These are phyloP conservation scores for Pseudocercospora musae DNA, from an alignment of 2,329 filamentous ascomycete species.

Conservation along the genomic window DNA sequence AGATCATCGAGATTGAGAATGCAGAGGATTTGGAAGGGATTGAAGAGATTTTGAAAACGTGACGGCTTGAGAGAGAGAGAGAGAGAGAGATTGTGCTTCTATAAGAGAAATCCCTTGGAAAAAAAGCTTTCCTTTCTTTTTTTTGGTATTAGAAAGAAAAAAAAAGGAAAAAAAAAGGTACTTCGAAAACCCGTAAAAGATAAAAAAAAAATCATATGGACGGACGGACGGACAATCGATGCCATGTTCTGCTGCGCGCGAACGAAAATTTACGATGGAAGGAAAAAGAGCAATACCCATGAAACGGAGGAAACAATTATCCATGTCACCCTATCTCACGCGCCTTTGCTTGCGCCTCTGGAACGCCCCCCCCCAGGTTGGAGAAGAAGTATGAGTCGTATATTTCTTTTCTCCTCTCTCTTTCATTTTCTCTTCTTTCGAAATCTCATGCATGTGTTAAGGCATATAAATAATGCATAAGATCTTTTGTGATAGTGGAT, in stretches of 20 bases:
- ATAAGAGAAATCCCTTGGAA: too few relatives aligned
- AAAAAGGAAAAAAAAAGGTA: too few relatives aligned
- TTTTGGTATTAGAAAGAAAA: too few relatives aligned
- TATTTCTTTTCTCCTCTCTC: not conserved
- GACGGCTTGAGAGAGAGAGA: too few relatives aligned
- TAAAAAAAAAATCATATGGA: not conserved
- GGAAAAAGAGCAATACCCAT: not conserved
- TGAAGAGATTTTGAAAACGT: constrained; percentile 61
- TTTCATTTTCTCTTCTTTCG: not conserved
- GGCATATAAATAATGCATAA: not conserved
- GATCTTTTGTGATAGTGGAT: not conserved
- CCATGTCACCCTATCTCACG: not conserved
- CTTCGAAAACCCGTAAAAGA: too few relatives aligned
- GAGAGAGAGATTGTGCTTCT: too few relatives aligned
- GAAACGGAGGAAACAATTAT: not conserved
- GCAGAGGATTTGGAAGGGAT: constrained; percentile 81
- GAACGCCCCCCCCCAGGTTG: not conserved
- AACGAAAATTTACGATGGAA: not conserved
- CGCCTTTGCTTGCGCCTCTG: not conserved
- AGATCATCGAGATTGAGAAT: constrained; percentile 78
- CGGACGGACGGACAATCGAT: not conserved
- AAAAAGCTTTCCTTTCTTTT: too few relatives aligned
- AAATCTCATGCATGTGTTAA: not conserved
- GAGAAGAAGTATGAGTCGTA: not conserved
- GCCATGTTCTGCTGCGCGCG: not conserved